Evolutionary conservation across 345 rosid species (phyloP).

Genomic region (Ricinus communis): DNA sequence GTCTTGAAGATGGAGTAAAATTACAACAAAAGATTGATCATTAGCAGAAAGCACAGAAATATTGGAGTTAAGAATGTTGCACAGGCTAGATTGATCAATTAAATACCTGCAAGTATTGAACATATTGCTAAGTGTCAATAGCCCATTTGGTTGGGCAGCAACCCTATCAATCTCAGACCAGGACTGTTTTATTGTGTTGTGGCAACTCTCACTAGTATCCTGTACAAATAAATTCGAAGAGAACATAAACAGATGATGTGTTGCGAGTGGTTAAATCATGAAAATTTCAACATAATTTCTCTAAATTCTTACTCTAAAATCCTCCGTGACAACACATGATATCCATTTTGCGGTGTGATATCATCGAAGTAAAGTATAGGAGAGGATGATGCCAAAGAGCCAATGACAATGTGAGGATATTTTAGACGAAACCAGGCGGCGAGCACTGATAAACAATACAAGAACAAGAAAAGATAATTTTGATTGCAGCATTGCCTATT

Average conservation of each 20-base stretch:
- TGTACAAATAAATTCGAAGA: neutral
- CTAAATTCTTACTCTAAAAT: slow-evolving; percentile 23
- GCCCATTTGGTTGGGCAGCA: slow-evolving; percentile 23
- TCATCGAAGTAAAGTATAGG: slow-evolving; percentile 33
- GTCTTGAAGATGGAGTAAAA: slow-evolving; percentile 14
- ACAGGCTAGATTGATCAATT: too few relatives aligned
- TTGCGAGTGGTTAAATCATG: neutral
- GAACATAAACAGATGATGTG: neutral
- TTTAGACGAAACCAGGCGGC: slow-evolving; percentile 37
- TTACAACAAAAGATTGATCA: neutral
- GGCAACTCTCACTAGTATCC: slow-evolving; percentile 28
- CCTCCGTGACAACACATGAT: slow-evolving; percentile 22
- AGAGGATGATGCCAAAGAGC: slow-evolving; percentile 35
- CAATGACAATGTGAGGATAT: slow-evolving; percentile 28
- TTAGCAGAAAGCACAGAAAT: neutral
- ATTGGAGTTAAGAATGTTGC: neutral
- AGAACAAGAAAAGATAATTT: neutral
- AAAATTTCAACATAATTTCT: neutral
- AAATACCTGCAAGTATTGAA: slow-evolving; percentile 27
- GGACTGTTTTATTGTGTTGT: slow-evolving; percentile 23
- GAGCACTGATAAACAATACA: slow-evolving; percentile 18
- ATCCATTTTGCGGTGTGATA: slow-evolving; percentile 29
- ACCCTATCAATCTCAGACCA: slow-evolving; percentile 32
- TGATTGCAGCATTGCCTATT: neutral
- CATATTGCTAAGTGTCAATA: slow-evolving; percentile 8